Percentiles rank a stretch among this genome's conserved stretches.
Conservation (phyloP, 345 rosid species). For the Eucalyptus globulus region DNA sequence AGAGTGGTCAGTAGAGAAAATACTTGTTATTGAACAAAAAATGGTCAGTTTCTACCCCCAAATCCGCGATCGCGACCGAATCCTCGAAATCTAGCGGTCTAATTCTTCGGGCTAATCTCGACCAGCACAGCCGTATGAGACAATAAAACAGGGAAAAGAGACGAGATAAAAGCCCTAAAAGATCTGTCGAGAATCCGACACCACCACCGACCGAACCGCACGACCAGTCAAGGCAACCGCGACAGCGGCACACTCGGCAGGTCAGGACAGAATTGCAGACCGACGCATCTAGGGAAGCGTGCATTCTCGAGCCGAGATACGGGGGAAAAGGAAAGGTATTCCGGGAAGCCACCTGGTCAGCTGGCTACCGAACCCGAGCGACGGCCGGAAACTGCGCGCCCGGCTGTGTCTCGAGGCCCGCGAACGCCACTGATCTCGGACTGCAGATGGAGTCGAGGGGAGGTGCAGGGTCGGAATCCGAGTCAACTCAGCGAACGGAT, state of each 20-base stretch:
- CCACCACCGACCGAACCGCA: background rate
- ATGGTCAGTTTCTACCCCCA: background rate
- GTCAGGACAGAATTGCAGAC: background rate
- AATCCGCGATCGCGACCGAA: background rate
- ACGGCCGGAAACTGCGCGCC: background rate
- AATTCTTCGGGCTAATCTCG: background rate
- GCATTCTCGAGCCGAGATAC: background rate
- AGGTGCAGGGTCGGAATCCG: background rate
- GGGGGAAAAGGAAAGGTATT: background rate
- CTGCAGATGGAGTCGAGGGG: background rate
- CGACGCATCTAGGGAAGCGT: background rate
- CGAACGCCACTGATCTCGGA: background rate
- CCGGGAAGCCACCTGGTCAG: background rate
- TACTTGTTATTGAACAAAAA: slow-evolving; percentile 41
- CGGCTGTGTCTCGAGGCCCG: background rate
- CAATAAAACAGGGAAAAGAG: background rate
- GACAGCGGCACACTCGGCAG: background rate
- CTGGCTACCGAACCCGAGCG: background rate
- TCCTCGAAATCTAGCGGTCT: background rate
- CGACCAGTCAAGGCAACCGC: background rate
- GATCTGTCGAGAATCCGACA: background rate
- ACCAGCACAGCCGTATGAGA: background rate
- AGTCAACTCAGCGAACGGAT: background rate
- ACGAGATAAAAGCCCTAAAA: background rate
- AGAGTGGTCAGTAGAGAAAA: slow-evolving; percentile 46